Percentiles rank a stretch among this genome's conserved stretches.
Conservation (phyloP, 495 filamentous ascomycete genomes). For the Endocarpon pusillum region DNA sequence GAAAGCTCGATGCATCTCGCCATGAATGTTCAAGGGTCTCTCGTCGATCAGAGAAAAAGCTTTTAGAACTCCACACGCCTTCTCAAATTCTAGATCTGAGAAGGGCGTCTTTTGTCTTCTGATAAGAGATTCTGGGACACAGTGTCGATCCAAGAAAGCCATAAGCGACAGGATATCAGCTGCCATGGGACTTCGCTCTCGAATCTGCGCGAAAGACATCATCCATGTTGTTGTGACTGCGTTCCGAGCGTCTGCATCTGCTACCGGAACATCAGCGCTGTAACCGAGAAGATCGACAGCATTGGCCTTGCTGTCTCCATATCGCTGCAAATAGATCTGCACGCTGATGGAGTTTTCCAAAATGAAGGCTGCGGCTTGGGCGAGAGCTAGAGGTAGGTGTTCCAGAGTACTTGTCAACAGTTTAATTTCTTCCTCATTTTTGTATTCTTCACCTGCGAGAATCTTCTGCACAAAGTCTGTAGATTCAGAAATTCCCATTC, state of each 20-base stretch:
- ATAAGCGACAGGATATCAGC: constrained; percentile 28
- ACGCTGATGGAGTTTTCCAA: constrained; percentile 13
- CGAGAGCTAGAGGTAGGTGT: constrained; percentile 16
- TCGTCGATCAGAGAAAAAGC: constrained; percentile 25
- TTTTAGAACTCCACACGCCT: constrained; percentile 21
- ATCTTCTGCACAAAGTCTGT: background rate
- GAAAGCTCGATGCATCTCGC: constrained; percentile 3
- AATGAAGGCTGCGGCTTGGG: constrained; percentile 20
- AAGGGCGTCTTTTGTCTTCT: constrained; percentile 4
- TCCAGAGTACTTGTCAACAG: constrained; percentile 9
- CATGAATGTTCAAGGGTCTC: constrained; percentile 5
- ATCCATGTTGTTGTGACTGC: constrained; percentile 21
- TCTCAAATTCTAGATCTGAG: constrained; percentile 21
- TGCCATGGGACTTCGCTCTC: constrained; percentile 17
- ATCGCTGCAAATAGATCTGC: constrained; percentile 17
- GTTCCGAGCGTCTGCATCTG: constrained; percentile 15
- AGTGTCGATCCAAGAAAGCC: constrained; percentile 16
- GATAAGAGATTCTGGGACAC: constrained; percentile 6
- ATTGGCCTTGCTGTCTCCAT: constrained; percentile 9
- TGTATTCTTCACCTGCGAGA: background rate
- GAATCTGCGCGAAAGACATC: constrained; percentile 25
- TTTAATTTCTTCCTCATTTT: background rate
- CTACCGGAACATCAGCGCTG: constrained; percentile 8
- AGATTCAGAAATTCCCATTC: constrained; percentile 1
- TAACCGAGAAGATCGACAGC: constrained; percentile 9